phyloP scores from a whole-genome alignment of 1,139 yeast genomes.

The Suhomyces wounanorum region DNA sequence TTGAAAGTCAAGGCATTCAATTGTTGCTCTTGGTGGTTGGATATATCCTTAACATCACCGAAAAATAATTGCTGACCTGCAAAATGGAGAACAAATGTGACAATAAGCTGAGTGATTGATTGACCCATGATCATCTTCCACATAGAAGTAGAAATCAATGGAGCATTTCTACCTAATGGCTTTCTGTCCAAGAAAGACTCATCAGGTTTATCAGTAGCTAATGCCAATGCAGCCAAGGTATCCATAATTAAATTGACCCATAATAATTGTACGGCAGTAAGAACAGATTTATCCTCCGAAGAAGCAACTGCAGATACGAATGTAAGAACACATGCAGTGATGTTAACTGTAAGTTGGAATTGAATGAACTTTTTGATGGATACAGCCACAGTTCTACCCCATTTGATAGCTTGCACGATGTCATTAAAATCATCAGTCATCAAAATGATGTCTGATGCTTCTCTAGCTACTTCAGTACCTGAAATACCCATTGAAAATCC shows the following conservation, averaged over 20 bases:
- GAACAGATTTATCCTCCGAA: conserved; percentile 73
- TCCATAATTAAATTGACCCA: conserved; percentile 99
- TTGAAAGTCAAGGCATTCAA: conserved; percentile 87
- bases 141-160: conserved; percentile 86
- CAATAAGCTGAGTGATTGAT: conserved; percentile 69
- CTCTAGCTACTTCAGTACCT: conserved; percentile 94
- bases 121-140: conserved; percentile 98
- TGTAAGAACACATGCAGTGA: conserved; percentile 91
- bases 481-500: conserved; percentile 94
- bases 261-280: conserved; percentile 93
- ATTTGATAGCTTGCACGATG: conserved; percentile 95
- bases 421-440: conserved; percentile 96
- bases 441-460: conserved; percentile 89
- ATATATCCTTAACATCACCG: conserved; percentile 31
- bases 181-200: conserved; percentile 72
- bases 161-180: conserved; percentile 83
- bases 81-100: conserved; percentile 81
- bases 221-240: conserved; percentile 94
- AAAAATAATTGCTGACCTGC: conserved; percentile 68
- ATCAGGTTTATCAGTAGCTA: conserved; percentile 97
- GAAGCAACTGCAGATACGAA: conserved; percentile 93
- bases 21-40: conserved; percentile 55
- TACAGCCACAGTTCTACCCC: conserved; percentile 97
- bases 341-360: conserved; percentile 92
- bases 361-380: conserved; percentile 95